Evolutionary conservation across 2,329 filamentous ascomycete species (phyloP).

Genomic region (Dothidotthia symphoricarpi): DNA sequence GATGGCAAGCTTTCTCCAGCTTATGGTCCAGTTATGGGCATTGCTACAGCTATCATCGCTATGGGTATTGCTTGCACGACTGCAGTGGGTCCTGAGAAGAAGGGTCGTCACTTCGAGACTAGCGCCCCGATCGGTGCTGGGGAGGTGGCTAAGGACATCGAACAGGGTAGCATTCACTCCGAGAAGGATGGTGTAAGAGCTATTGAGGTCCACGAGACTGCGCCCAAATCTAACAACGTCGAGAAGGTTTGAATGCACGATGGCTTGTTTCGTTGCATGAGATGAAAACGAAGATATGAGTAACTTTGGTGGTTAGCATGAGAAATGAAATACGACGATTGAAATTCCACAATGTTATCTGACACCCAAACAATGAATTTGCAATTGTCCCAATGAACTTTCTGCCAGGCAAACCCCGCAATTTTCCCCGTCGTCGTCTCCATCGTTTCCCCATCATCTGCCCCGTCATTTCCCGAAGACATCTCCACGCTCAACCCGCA

Average conservation of each 20-base stretch:
- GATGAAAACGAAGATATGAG: too few relatives aligned
- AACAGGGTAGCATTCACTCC: constrained; percentile 27
- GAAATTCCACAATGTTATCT: too few relatives aligned
- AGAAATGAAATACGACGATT: too few relatives aligned
- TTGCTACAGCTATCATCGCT: constrained; percentile 75
- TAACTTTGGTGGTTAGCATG: too few relatives aligned
- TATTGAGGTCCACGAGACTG: constrained; percentile 20
- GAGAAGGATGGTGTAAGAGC: constrained; percentile 27
- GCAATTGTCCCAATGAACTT: too few relatives aligned
- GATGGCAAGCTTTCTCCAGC: constrained; percentile 62
- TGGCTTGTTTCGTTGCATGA: too few relatives aligned
- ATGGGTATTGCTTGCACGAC: constrained; percentile 66
- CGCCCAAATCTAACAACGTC: constrained; percentile 1
- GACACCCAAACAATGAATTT: too few relatives aligned
- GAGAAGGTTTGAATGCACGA: constrained; percentile 12
- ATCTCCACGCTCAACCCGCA: too few relatives aligned
- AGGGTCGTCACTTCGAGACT: constrained; percentile 67
- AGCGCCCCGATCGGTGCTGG: constrained; percentile 53
- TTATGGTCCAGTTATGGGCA: constrained; percentile 72
- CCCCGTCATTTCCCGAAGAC: too few relatives aligned
- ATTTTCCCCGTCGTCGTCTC: too few relatives aligned
- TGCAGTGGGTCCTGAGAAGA: constrained; percentile 71
- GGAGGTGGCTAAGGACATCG: constrained; percentile 30
- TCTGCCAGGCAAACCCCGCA: too few relatives aligned
- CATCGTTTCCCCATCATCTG: too few relatives aligned